phyloP scores from a whole-genome alignment of 345 rosid species.

The Aquilaria sinensis region DNA sequence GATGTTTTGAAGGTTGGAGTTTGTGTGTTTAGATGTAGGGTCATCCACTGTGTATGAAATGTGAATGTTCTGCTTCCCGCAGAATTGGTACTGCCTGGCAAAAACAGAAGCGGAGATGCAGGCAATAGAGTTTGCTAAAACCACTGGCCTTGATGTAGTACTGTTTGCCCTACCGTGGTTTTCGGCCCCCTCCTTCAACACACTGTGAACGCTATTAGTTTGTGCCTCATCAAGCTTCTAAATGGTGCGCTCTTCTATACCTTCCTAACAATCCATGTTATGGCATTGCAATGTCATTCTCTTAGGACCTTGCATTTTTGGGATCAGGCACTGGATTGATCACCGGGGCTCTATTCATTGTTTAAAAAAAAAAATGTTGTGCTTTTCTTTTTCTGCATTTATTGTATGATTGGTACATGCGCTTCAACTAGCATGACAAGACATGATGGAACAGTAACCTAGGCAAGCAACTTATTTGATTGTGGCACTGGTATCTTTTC shows the following conservation, averaged over 20 bases:
- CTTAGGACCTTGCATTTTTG: background rate
- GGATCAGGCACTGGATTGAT: background rate
- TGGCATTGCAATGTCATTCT: no score
- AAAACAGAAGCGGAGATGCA: slow-evolving; percentile 72
- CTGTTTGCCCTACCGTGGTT: slow-evolving; percentile 37
- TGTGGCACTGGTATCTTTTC: background rate
- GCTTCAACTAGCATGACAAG: no score
- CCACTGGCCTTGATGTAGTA: slow-evolving; percentile 47
- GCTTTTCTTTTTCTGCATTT: no score
- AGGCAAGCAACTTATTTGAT: no score
- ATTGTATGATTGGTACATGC: no score
- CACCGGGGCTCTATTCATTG: no score
- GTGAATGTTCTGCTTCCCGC: slow-evolving; percentile 6
- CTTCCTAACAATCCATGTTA: no score
- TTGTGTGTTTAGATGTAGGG: no score
- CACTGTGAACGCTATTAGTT: slow-evolving; percentile 36
- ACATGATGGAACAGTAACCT: no score
- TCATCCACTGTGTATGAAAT: no score
- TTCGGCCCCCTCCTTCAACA: slow-evolving; percentile 45
- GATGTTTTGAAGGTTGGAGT: no score
- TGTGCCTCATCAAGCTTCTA: slow-evolving; percentile 40
- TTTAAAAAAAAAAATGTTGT: no score
- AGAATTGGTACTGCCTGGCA: slow-evolving; percentile 72
- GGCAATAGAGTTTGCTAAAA: slow-evolving; percentile 56
- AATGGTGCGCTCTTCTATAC: slow-evolving; percentile 35